Conservation (phyloP, 2,329 filamentous ascomycete genomes). For the Fusarium guadeloupense region DNA sequence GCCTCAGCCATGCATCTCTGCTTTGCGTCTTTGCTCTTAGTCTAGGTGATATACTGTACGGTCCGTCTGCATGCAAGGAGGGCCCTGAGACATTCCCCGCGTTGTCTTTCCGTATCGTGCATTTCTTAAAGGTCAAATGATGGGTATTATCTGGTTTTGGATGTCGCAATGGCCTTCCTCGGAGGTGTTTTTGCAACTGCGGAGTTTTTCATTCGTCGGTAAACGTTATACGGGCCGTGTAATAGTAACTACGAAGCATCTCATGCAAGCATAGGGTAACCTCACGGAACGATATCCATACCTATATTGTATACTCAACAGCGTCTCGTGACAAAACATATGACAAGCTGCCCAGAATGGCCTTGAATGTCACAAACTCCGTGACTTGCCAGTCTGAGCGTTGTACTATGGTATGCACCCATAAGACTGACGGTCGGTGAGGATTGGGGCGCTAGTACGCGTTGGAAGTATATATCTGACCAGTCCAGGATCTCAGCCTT, state of each 20-base stretch:
- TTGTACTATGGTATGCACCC: constrained; percentile 2
- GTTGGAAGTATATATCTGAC: constrained; percentile 24
- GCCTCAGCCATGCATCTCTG: constrained; percentile 30
- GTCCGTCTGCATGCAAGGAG: constrained; percentile 8
- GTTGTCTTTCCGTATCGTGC: constrained; percentile 20
- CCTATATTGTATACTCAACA: background rate
- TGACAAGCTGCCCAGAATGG: constrained; percentile 20
- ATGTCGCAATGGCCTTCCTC: constrained; percentile 1
- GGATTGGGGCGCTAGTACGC: constrained; percentile 5
- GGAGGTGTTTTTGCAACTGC: constrained; percentile 2
- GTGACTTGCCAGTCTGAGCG: constrained; percentile 16
- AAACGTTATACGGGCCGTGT: background rate
- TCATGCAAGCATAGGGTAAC: constrained; percentile 23
- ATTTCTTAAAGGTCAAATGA: constrained; percentile 20
- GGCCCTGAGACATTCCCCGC: constrained; percentile 18
- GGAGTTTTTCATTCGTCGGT: constrained; percentile 12
- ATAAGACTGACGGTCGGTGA: constrained; percentile 3
- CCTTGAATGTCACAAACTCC: background rate
- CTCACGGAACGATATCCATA: background rate
- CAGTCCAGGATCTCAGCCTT: constrained; percentile 23
- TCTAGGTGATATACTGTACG: constrained; percentile 18
- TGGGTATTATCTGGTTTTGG: background rate
- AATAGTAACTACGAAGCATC: background rate
- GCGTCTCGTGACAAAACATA: constrained; percentile 10
- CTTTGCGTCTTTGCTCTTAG: constrained; percentile 13